A percentile compares a stretch with the other conserved stretches of the same genome.
Evolutionary conservation across 1,284 basidiomycete genomes (phyloP).

Genomic region (Laetiporus sulphureus): DNA sequence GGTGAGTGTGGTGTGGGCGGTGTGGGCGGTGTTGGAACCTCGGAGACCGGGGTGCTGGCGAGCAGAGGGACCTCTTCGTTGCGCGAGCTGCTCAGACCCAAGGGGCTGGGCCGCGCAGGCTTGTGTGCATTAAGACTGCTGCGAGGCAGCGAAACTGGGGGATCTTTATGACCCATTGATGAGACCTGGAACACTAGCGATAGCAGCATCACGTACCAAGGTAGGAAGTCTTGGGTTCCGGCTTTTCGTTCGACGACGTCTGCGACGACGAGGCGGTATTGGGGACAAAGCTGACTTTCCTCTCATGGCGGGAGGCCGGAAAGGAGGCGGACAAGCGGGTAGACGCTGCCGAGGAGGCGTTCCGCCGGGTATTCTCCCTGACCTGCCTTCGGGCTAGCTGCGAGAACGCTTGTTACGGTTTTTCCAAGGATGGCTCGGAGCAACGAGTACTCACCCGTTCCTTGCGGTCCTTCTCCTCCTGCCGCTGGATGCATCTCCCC

Average conservation of each 20-base stretch:
- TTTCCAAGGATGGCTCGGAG: too few relatives aligned
- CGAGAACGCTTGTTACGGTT: too few relatives aligned
- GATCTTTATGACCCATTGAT: too few relatives aligned
- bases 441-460: too few relatives aligned
- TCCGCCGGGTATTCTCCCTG: constrained; percentile 35
- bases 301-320: constrained; percentile 10
- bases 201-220: too few relatives aligned
- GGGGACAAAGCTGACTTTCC: constrained; percentile 24
- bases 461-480: constrained; percentile 28
- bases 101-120: constrained; percentile 13
- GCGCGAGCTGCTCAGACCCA: constrained; percentile 6
- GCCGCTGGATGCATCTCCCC: constrained; percentile 37
- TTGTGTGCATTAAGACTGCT: constrained; percentile 2
- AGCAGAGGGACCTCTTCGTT: constrained; percentile 4
- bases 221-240: too few relatives aligned
- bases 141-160: too few relatives aligned
- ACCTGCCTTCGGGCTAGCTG: constrained; percentile 26
- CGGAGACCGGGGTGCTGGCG: neutral
- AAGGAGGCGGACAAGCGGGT: constrained; percentile 14
- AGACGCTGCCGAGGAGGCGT: constrained; percentile 24
- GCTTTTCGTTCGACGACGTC: too few relatives aligned
- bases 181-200: too few relatives aligned
- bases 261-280: constrained; percentile 9
- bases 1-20: neutral
- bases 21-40: neutral